Evolutionary conservation across 176 grass and related monocot species (phyloP).

Genomic region (Carex cristatella): DNA sequence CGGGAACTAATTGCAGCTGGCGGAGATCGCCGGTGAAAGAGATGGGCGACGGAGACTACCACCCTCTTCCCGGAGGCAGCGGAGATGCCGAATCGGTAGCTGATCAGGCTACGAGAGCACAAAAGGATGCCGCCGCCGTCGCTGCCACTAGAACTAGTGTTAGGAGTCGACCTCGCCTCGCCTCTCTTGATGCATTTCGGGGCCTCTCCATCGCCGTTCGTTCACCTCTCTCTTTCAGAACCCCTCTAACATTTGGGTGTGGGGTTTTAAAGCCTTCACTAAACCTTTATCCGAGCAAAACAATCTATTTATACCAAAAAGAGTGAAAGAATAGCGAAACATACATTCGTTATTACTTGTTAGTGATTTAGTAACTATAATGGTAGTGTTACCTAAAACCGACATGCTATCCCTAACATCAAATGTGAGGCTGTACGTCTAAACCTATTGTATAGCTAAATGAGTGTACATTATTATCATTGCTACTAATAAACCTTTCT

Average conservation of each 20-base stretch:
- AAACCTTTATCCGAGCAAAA: not conserved
- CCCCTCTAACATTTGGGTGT: no score
- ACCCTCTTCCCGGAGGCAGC: constrained; percentile 14
- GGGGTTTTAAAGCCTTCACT: no score
- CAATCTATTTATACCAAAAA: no score
- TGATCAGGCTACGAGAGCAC: not conserved
- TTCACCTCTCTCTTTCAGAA: not conserved
- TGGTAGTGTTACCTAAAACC: not conserved
- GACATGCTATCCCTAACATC: not conserved
- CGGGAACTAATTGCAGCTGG: not conserved
- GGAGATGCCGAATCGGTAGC: not conserved
- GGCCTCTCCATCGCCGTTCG: constrained; percentile 50
- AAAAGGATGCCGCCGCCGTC: not conserved
- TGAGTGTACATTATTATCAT: no score
- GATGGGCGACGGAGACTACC: constrained; percentile 27
- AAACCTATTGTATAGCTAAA: no score
- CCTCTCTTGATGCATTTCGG: constrained; percentile 43
- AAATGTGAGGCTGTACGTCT: not conserved
- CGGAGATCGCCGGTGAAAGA: not conserved
- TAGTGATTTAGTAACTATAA: not conserved
- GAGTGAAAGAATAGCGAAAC: no score
- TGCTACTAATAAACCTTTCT: no score
- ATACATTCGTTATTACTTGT: not conserved
- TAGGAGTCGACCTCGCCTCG: constrained; percentile 13
- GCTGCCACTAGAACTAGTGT: not conserved